phyloP scores from a whole-genome alignment of 805 yeast genomes.

The Starmerella sirachaensis region DNA sequence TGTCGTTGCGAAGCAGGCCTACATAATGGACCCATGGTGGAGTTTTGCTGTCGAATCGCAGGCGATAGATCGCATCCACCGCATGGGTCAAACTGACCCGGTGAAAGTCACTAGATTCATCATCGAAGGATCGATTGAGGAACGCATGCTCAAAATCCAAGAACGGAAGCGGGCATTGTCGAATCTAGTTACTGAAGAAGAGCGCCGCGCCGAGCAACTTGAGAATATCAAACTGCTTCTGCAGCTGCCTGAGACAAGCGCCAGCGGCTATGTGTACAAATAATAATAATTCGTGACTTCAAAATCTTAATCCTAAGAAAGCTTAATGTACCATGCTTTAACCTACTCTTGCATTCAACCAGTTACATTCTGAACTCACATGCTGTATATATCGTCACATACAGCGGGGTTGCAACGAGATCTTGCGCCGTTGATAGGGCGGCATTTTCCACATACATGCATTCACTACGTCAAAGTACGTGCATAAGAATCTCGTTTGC shows the following conservation, averaged over 20 bases:
- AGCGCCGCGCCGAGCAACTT: slow-evolving; percentile 26
- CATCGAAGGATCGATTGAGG: slow-evolving; percentile 73
- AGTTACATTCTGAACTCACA: too few relatives aligned
- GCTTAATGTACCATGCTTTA: too few relatives aligned
- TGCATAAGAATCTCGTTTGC: too few relatives aligned
- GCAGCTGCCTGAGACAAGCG: slow-evolving; percentile 19
- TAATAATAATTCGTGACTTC: too few relatives aligned
- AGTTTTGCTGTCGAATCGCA: slow-evolving; percentile 83
- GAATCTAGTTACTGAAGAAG: slow-evolving; percentile 29
- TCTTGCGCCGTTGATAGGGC: too few relatives aligned
- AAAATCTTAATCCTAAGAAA: too few relatives aligned
- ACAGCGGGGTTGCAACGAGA: too few relatives aligned
- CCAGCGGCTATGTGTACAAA: too few relatives aligned
- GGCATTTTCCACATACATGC: too few relatives aligned
- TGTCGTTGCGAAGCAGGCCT: slow-evolving; percentile 74
- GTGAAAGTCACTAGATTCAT: slow-evolving; percentile 74
- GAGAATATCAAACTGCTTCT: slow-evolving; percentile 30
- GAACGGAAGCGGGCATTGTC: slow-evolving; percentile 48
- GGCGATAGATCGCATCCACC: slow-evolving; percentile 80
- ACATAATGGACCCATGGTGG: slow-evolving; percentile 97
- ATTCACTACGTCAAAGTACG: too few relatives aligned
- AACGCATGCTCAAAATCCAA: slow-evolving; percentile 76
- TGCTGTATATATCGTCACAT: too few relatives aligned
- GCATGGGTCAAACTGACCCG: slow-evolving; percentile 69
- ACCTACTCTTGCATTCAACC: too few relatives aligned